Evolutionary conservation across 1,139 yeast genomes (phyloP), one percentile per base, ranked within the genome.

Genomic region (Insectozyma bohioensis): DNA sequence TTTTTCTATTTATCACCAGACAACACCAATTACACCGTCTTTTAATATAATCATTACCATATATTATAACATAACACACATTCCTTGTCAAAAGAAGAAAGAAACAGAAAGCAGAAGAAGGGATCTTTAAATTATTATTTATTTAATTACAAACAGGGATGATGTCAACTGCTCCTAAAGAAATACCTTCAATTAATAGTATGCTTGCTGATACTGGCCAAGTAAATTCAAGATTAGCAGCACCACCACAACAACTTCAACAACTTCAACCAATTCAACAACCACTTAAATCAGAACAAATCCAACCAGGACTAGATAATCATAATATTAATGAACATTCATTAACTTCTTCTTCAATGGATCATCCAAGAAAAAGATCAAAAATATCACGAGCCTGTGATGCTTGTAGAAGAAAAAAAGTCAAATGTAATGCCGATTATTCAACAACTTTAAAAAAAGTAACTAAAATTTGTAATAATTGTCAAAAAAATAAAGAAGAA

Each of bases 361-460:
- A 42, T 26, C 53, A 40, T 5, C 72, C 77, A 12, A 58, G 83
- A 20, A 79, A 79, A 48, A 48, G 85, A 35, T 69, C 81, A n/a
- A 80, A 80, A 49, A 83, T 79, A 1, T 77, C 83, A 2, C 53
- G 86, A 33, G 85, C 85, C 4, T 80, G 86, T 52, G 85, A 80
- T 48, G 72, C 77, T 24, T 80, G 87, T 51, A 65, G 86, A 28
- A 61, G 80, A 28, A 79, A 80, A 55, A 79, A 81, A 47, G 65
- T 80, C 24, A 61, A 74, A 34, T 81, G 88, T 54, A 77, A 80
- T 51, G 85, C 84, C 11, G 67, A 67, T 19, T 68, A 71, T 41
- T 65, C 67, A 34, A 34, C 63, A 9, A 46, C 63, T 5, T 55
- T 71, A 15, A 72, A 64, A 41, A 58, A 63, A 13, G 72, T 76